phyloP scores from a whole-genome alignment of 2,329 filamentous ascomycete genomes.

The Incumbomyces delicatus region DNA sequence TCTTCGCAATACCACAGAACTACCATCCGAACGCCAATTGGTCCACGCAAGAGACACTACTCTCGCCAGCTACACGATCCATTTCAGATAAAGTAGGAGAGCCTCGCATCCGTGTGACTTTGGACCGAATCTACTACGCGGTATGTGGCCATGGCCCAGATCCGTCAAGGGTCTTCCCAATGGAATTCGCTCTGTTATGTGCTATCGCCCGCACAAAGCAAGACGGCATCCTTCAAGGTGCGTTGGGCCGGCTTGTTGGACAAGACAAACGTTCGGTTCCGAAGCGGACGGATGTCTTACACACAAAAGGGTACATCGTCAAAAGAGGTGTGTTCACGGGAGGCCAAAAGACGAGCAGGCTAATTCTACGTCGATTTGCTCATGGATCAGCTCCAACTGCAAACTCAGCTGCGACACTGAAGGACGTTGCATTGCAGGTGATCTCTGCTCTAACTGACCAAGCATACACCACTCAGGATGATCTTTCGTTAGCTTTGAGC shows the following conservation, averaged over 20 bases:
- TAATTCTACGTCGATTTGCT: constrained; percentile 44
- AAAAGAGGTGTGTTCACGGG: constrained; percentile 43
- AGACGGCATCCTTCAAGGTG: constrained; percentile 48
- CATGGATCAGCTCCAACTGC: background rate
- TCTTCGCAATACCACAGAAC: background rate
- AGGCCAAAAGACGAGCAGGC: constrained; percentile 46
- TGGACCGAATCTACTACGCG: constrained; percentile 50
- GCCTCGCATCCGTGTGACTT: constrained; percentile 39
- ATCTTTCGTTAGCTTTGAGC: constrained; percentile 42
- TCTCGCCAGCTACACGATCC: background rate
- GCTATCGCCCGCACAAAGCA: constrained; percentile 48
- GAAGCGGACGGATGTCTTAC: constrained; percentile 48
- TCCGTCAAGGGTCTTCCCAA: constrained; percentile 40
- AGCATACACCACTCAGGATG: constrained; percentile 42
- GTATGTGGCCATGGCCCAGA: constrained; percentile 52
- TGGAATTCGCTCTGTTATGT: constrained; percentile 49
- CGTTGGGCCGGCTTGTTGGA: constrained; percentile 44
- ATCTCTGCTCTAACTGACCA: constrained; percentile 41
- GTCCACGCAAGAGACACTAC: constrained; percentile 7
- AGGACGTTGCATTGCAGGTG: constrained; percentile 22
- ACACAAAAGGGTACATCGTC: constrained; percentile 51
- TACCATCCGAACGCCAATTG: background rate
- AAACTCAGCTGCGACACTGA: background rate
- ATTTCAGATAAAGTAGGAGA: background rate
- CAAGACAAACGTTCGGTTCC: constrained; percentile 59